phyloP scores from a whole-genome alignment of 331 rosid species.

The Malus hybrid region DNA sequence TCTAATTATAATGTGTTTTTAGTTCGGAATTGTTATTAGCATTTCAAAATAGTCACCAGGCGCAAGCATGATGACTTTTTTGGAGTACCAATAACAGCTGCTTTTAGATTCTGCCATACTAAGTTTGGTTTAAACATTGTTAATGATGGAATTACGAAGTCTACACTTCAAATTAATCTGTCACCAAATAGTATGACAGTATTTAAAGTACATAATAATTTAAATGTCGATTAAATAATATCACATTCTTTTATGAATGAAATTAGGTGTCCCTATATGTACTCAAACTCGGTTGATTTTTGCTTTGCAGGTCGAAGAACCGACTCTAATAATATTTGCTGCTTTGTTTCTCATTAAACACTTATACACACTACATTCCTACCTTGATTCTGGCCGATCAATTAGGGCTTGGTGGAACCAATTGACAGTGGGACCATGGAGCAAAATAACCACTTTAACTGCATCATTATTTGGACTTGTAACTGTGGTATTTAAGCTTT shows the following conservation, averaged over 20 bases:
- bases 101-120: no score
- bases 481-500: slow-evolving; percentile 7
- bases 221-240: neutral
- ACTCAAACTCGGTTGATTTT: neutral
- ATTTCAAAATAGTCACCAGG: no score
- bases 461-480: slow-evolving; percentile 12
- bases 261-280: neutral
- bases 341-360: neutral
- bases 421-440: slow-evolving; percentile 16
- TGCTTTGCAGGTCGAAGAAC: slow-evolving; percentile 20
- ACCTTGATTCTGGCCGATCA: slow-evolving; percentile 6
- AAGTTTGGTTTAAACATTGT: no score
- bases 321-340: neutral
- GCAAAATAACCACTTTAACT: neutral
- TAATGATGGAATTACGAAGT: no score
- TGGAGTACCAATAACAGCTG: no score
- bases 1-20: neutral
- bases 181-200: no score
- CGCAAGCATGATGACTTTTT: no score
- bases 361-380: neutral
- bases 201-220: no score
- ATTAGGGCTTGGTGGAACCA: slow-evolving; percentile 28
- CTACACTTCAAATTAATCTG: no score
- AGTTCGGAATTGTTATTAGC: no score
- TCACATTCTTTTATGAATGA: neutral